Percentiles rank a stretch among this genome's conserved stretches.
These are phyloP conservation scores for Pholiota microspora DNA, from an alignment of 768 basidiomycete genomes.

Conservation along the genomic window DNA sequence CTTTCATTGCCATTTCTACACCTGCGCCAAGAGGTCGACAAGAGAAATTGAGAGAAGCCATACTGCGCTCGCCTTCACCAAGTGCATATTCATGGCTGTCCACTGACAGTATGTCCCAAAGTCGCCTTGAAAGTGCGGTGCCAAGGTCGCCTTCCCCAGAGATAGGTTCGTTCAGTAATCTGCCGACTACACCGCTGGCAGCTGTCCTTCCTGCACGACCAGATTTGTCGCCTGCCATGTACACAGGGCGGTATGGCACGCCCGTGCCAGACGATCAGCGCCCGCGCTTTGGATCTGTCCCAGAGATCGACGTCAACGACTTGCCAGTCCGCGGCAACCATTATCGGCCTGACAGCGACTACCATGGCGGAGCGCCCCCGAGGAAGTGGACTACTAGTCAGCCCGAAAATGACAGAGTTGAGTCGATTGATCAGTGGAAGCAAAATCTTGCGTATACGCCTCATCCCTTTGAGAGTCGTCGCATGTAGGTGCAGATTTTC, in stretches of 20 bases:
- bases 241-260: not conserved
- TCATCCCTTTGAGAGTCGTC: not conserved
- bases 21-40: too few relatives aligned
- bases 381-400: not conserved
- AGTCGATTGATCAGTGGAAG: conserved; percentile 9
- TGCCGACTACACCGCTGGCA: conserved; percentile 25
- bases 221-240: conserved; percentile 13
- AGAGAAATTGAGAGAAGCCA: not conserved
- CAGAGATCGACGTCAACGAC: conserved; percentile 6
- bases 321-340: not conserved
- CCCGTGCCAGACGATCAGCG: conserved; percentile 5
- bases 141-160: conserved; percentile 25
- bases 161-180: conserved; percentile 13
- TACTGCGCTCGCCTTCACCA: not conserved
- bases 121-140: conserved; percentile 14
- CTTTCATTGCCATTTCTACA: not conserved
- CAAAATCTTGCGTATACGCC: conserved; percentile 1
- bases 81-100: not conserved
- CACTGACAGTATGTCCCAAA: conserved; percentile 1
- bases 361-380: not conserved
- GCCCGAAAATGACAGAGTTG: not conserved
- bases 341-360: not conserved
- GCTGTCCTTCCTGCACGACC: conserved; percentile 23
- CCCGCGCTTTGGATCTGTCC: conserved; percentile 9
- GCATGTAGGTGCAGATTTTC: not conserved